A percentile compares a stretch with the other conserved stretches of the same genome.
Conservation (phyloP, 495 filamentous ascomycete species). For the Aspergillus incahuasiensis region DNA sequence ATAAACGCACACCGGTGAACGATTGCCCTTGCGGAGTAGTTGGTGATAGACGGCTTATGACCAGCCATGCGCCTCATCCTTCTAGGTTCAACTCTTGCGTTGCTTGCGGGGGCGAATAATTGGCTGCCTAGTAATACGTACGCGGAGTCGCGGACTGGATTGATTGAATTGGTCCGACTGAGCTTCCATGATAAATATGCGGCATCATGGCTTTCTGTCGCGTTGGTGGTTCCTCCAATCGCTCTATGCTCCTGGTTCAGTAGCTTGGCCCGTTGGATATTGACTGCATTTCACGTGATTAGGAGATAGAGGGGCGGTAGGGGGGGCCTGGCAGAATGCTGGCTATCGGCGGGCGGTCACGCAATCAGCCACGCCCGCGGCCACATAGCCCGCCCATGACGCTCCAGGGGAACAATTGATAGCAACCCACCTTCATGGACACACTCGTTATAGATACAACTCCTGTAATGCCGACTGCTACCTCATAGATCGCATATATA, state of each 20-base stretch:
- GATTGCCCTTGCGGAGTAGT: background rate
- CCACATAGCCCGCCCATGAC: slow-evolving; percentile 3
- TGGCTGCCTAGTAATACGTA: background rate
- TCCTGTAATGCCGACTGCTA: background rate
- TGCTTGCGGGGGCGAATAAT: background rate
- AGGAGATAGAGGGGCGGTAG: background rate
- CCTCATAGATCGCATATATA: background rate
- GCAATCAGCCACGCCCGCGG: background rate
- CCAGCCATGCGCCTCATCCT: too few relatives aligned
- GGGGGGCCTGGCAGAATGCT: background rate
- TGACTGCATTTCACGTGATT: background rate
- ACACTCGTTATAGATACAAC: background rate
- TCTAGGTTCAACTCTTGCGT: background rate
- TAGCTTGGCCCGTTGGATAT: background rate
- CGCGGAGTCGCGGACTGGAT: too few relatives aligned
- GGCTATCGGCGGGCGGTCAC: background rate
- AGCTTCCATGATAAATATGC: background rate
- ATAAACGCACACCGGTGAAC: background rate
- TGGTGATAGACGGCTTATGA: background rate
- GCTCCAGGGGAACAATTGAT: slow-evolving; percentile 3
- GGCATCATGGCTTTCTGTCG: background rate
- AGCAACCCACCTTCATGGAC: background rate
- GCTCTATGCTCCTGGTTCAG: background rate
- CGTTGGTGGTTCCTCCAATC: background rate
- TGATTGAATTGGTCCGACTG: background rate